Evolutionary conservation across 805 yeast species (phyloP).

Genomic region (Starmerella ratchasimensis): DNA sequence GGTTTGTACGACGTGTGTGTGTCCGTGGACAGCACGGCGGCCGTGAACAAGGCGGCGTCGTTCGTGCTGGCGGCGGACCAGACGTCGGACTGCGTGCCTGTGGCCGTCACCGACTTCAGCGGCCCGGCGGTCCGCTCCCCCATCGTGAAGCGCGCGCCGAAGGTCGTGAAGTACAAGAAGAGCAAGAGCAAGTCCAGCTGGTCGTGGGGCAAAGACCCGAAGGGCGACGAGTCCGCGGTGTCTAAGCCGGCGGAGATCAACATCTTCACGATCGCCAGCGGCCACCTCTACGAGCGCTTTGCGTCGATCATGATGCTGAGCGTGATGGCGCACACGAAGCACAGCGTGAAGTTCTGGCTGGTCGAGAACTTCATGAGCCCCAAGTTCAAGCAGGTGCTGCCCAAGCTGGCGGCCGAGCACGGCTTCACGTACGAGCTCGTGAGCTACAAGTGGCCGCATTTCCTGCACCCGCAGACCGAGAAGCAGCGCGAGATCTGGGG

Average conservation of each 20-base stretch:
- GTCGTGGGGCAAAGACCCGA: not conserved
- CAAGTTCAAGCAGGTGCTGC: conserved; percentile 46
- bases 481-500: conserved; percentile 77
- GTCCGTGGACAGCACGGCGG: not conserved
- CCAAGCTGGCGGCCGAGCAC: conserved; percentile 41
- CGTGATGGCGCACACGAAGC: conserved; percentile 50
- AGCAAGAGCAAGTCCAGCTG: conserved; percentile 2
- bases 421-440: conserved; percentile 62
- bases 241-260: conserved; percentile 48
- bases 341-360: conserved; percentile 70
- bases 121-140: conserved; percentile 1
- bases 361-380: conserved; percentile 71
- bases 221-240: not conserved
- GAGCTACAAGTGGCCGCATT: conserved; percentile 85
- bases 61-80: not conserved
- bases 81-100: conserved; percentile 5
- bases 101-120: not conserved
- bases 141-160: not conserved
- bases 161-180: not conserved
- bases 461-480: conserved; percentile 71
- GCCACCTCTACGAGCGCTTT: conserved; percentile 63
- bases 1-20: conserved; percentile 41
- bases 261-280: conserved; percentile 72
- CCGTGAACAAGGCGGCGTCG: not conserved
- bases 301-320: conserved; percentile 68